phyloP scores from a whole-genome alignment of 345 rosid genomes.

The Citrus hindsii region DNA sequence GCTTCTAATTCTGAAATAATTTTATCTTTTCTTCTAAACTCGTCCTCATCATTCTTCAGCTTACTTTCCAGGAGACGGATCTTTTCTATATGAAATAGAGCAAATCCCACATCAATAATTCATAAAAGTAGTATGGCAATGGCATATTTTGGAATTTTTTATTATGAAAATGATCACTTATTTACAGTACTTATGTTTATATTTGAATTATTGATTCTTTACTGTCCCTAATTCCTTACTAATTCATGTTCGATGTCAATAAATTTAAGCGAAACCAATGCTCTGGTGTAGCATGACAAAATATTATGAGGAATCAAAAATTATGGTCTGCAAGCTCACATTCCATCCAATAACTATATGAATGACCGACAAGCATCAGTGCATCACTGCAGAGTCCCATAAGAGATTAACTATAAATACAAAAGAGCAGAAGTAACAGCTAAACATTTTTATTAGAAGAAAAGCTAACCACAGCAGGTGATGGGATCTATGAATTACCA shows the following conservation, averaged over 20 bases:
- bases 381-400: not conserved
- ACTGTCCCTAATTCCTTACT: not conserved
- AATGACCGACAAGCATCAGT: not conserved
- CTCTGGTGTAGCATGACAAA: not conserved
- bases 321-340: not conserved
- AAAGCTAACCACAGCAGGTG: conserved; percentile 12
- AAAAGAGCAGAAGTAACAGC: not conserved
- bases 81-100: conserved; percentile 44
- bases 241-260: not conserved
- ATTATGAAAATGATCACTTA: not conserved
- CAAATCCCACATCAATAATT: not conserved
- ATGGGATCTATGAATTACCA: conserved; percentile 37
- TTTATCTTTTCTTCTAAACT: conserved; percentile 49
- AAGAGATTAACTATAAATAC: not conserved
- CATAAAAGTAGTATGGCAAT: not conserved
- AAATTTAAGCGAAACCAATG: not conserved
- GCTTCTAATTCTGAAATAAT: conserved; percentile 53
- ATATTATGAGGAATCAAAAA: not conserved
- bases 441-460: not conserved
- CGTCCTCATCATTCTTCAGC: conserved; percentile 37
- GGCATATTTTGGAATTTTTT: not conserved
- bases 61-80: conserved; percentile 51
- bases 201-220: not conserved
- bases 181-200: not conserved
- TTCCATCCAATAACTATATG: not conserved